phyloP scores from a whole-genome alignment of 257 asterid genomes.

The Linaria vulgaris region DNA sequence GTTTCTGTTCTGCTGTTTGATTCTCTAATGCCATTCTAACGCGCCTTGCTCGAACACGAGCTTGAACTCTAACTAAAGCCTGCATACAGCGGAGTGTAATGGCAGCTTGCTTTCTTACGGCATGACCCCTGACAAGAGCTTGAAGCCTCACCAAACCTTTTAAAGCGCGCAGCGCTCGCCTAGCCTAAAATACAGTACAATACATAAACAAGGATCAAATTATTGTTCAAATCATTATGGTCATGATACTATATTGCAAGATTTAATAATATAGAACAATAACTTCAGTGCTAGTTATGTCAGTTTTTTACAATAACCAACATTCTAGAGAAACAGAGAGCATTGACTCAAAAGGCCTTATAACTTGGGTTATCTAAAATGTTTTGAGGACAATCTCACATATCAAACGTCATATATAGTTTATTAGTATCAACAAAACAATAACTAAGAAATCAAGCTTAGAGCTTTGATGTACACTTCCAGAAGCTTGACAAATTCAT shows the following conservation, averaged over 20 bases:
- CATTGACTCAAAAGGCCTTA: conserved; percentile 4
- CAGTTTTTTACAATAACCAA: too few species aligned
- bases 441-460: background rate
- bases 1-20: conserved; percentile 59
- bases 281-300: background rate
- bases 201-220: conserved; percentile 12
- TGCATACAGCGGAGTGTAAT: conserved; percentile 91
- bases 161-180: conserved; percentile 51
- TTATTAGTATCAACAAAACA: background rate
- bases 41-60: conserved; percentile 65
- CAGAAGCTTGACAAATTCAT: background rate
- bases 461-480: background rate
- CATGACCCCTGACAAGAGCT: conserved; percentile 60
- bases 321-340: conserved; percentile 15
- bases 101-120: conserved; percentile 85
- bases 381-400: background rate
- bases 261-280: too few species aligned
- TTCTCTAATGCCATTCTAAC: conserved; percentile 62
- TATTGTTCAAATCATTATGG: background rate
- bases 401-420: background rate
- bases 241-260: too few species aligned
- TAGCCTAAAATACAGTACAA: conserved; percentile 41
- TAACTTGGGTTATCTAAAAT: background rate
- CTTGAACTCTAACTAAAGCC: conserved; percentile 92
- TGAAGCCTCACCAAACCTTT: conserved; percentile 63